phyloP scores from a whole-genome alignment of 2,329 filamentous ascomycete species.

The Penicillium sp. region DNA sequence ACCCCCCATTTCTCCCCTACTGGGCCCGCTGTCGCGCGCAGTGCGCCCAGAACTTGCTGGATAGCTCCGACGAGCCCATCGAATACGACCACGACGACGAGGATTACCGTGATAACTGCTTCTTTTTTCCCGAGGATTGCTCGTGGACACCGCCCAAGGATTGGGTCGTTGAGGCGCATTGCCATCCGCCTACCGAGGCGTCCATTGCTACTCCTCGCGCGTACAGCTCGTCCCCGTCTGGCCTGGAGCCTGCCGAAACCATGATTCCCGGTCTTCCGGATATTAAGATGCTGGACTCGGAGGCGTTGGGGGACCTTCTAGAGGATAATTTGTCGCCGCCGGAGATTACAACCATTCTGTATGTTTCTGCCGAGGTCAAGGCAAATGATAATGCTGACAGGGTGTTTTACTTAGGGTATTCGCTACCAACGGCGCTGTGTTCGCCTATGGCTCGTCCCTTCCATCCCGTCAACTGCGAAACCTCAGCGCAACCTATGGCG shows the following conservation, averaged over 20 bases:
- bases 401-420: conserved; percentile 31
- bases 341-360: conserved; percentile 43
- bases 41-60: conserved; percentile 38
- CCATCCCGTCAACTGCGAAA: conserved; percentile 39
- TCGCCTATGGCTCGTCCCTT: conserved; percentile 39
- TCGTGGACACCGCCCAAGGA: conserved; percentile 35
- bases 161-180: conserved; percentile 25
- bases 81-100: conserved; percentile 42
- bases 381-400: not conserved
- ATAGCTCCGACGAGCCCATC: conserved; percentile 38
- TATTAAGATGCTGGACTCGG: conserved; percentile 42
- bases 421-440: conserved; percentile 42
- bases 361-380: conserved; percentile 1
- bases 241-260: conserved; percentile 24
- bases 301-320: conserved; percentile 38
- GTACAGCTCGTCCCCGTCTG: conserved; percentile 1
- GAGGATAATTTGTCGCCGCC: conserved; percentile 42
- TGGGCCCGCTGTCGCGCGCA: conserved; percentile 37
- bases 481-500: conserved; percentile 41
- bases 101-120: conserved; percentile 40
- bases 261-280: conserved; percentile 41
- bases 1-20: conserved; percentile 31
- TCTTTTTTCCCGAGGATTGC: conserved; percentile 43
- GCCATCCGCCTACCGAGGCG: conserved; percentile 4
- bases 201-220: not conserved